Conservation (phyloP, 2,329 filamentous ascomycete species). For the Akanthomyces dipterigenus region DNA sequence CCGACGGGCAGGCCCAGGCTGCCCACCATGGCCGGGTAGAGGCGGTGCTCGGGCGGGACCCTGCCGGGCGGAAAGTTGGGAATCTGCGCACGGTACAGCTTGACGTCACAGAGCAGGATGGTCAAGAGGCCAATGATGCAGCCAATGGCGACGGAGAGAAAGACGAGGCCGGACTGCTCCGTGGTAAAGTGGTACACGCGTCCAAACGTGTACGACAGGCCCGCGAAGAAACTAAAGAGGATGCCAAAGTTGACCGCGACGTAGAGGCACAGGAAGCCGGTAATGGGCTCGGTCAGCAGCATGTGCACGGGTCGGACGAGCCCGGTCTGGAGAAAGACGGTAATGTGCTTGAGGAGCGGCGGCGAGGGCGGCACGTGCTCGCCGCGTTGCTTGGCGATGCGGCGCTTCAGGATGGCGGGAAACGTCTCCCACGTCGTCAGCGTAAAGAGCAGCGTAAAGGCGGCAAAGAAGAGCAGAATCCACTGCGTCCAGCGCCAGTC, state of each 20-base stretch:
- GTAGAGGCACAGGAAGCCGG: conserved; percentile 48
- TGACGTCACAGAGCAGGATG: conserved; percentile 33
- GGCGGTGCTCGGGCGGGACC: conserved; percentile 47
- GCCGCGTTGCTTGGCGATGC: conserved; percentile 30
- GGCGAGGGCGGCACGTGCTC: conserved; percentile 19
- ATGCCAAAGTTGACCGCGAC: conserved; percentile 45
- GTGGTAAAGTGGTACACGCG: conserved; percentile 37
- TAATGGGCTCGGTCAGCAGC: conserved; percentile 56
- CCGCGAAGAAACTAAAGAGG: conserved; percentile 46
- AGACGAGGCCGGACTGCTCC: conserved; percentile 37
- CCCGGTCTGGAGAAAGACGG: conserved; percentile 33
- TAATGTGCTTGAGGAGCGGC: conserved; percentile 21
- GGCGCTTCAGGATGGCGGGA: conserved; percentile 41
- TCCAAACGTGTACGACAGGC: conserved; percentile 42
- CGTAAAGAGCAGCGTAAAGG: conserved; percentile 28
- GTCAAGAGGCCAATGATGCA: conserved; percentile 37
- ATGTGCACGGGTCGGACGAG: conserved; percentile 49
- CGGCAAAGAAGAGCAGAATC: conserved; percentile 40
- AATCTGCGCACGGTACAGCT: conserved; percentile 34
- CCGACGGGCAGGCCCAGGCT: conserved; percentile 45
- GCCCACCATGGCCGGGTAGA: conserved; percentile 54
- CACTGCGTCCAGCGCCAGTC: conserved; percentile 50
- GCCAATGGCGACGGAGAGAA: conserved; percentile 39
- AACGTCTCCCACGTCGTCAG: conserved; percentile 49
- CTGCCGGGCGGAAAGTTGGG: conserved; percentile 25